These are phyloP conservation scores for Earliella scabrosa DNA, from an alignment of 1,284 basidiomycete genomes.

Conservation along the genomic window DNA sequence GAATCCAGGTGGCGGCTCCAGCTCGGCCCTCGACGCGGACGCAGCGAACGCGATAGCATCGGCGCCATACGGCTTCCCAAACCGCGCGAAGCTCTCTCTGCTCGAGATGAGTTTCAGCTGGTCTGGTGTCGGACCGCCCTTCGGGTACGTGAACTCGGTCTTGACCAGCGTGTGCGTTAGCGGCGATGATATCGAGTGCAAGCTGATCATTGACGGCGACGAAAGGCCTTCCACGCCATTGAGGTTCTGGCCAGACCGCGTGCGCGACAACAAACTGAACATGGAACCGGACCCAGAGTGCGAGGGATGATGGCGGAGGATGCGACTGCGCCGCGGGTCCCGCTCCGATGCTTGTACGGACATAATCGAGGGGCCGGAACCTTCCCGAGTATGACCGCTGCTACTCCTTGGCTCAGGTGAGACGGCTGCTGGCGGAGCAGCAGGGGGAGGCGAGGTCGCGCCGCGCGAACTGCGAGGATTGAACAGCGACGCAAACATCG, in stretches of 20 bases:
- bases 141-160: conserved; percentile 53
- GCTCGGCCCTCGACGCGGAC: conserved; percentile 37
- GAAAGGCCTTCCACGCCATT: conserved; percentile 31
- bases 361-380: conserved; percentile 22
- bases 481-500: conserved; percentile 31
- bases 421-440: background rate
- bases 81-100: conserved; percentile 48
- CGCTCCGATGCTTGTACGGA: conserved; percentile 24
- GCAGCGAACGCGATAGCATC: conserved; percentile 49
- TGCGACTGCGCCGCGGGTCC: conserved; percentile 21
- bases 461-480: conserved; percentile 26
- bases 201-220: conserved; percentile 48
- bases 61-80: conserved; percentile 55
- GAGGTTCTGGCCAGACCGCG: conserved; percentile 33
- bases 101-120: conserved; percentile 55
- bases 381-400: conserved; percentile 24
- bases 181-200: conserved; percentile 53
- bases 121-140: conserved; percentile 53
- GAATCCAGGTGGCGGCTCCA: conserved; percentile 43
- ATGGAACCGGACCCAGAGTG: conserved; percentile 43
- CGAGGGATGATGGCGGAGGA: conserved; percentile 30
- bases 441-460: conserved; percentile 15
- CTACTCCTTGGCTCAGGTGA: conserved; percentile 16
- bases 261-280: conserved; percentile 34
- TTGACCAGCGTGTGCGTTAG: conserved; percentile 53